Evolutionary conservation across 352 stramenopile genomes (phyloP), one percentile per base, ranked within the genome.

Genomic region (Globisporangium radiosum): DNA sequence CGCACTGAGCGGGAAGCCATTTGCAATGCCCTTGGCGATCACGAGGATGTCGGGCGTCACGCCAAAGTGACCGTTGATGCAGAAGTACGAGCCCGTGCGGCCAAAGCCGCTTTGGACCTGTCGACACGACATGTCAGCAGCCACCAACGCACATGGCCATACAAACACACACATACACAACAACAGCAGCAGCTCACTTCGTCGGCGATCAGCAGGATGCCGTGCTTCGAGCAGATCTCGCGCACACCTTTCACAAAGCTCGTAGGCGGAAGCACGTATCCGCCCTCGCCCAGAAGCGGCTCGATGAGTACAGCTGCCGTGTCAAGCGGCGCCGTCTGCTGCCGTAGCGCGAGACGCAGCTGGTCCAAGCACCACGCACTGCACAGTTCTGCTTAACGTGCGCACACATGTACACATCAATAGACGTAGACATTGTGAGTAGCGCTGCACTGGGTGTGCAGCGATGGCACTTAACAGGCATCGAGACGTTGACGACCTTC

Each of bases 21-120:
- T 91, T 3, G 88, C 94, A 63, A 98, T 96, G 19, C 92, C 92
- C 70, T 98, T 98, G 62, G 94, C 94, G 69, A 97, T 96, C 19
- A 92, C 78, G 38, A 98, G 64, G 59, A 98, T 96, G 69, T 98
- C 93, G 7, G 93, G 90, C 19, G 19, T 25, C 19, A 25, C 19
- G 62, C 92, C 74, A 52, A 85, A 85, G 66, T 94, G 71, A 50
- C 90, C 73, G 63, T 96, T 69, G 15, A 90, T 87, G 39, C 90
- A 88, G 63, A 94, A 97, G 66, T 93, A 82, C 42, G 84, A 76
- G 42, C 88, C 89, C 37, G 87, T 97, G 44, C 90, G 80, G 19
- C 77, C 93, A 68, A 95, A 94, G 8, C 92, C 93, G 51, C 81
- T 90, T 68, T 98, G 93, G 49, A 75, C 76, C 62, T 69, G 13